Evolutionary conservation across 2,329 filamentous ascomycete species (phyloP).

Genomic region (Rhinocladiella similis): DNA sequence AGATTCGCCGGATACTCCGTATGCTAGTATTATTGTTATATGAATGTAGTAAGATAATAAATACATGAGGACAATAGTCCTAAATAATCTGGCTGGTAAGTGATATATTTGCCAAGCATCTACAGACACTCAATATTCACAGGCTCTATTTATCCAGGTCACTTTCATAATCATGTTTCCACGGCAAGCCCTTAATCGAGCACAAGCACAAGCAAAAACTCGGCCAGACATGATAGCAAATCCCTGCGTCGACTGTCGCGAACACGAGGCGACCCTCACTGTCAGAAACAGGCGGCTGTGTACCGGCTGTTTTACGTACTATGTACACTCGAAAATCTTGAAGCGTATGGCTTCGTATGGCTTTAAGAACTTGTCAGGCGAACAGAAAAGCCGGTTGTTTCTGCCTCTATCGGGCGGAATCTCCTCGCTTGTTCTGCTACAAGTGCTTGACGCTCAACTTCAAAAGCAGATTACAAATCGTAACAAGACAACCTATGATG

Average conservation of each 20-base stretch:
- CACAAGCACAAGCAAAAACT: background rate
- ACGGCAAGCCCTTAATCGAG: too few species aligned
- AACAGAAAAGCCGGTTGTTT: slow-evolving; percentile 59
- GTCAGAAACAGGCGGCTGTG: slow-evolving; percentile 63
- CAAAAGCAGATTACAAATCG: slow-evolving; percentile 62
- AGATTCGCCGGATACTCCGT: too few species aligned
- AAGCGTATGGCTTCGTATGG: slow-evolving; percentile 73
- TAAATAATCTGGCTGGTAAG: too few species aligned
- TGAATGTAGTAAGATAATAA: too few species aligned
- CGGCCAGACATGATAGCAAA: slow-evolving; percentile 1
- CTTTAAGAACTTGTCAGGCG: slow-evolving; percentile 40
- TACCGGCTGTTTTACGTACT: slow-evolving; percentile 72
- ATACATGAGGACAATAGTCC: too few species aligned
- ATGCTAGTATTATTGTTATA: too few species aligned
- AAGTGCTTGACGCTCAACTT: slow-evolving; percentile 71
- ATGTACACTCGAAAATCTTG: slow-evolving; percentile 74
- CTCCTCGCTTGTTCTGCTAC: slow-evolving; percentile 74
- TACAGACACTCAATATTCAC: too few species aligned
- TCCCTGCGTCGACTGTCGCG: slow-evolving; percentile 59
- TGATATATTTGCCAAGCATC: slow-evolving; percentile 46
- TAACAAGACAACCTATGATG: slow-evolving; percentile 65
- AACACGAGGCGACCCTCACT: slow-evolving; percentile 50
- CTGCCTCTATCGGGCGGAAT: slow-evolving; percentile 81
- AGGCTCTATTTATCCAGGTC: too few species aligned
- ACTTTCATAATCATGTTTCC: too few species aligned